Base-by-base conservation (phyloP, 768 basidiomycete genomes). In the Tricholoma terreum region DNA sequence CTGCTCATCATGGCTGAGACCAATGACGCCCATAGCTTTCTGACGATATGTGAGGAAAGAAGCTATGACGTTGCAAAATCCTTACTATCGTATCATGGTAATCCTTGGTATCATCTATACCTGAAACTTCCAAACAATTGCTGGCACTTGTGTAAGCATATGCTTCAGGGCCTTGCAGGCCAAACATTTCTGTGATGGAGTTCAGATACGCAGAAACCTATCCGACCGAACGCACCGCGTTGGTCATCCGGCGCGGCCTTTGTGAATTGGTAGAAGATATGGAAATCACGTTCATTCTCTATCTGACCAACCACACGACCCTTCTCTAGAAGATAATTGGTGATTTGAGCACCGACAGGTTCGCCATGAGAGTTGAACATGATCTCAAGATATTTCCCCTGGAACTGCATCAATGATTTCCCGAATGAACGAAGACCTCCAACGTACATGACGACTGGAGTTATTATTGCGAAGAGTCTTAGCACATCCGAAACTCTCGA, bases 361-460 rank as follows among this genome's bases (percentile, higher is more conserved):
- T 95, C 92, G 52, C 95, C 95, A 14, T 85, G 82, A 19, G 81
- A 74, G 65, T 99, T 97, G 76, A 99, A 99, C 92, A 98, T 98
- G 72, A 99, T 98, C 74, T 99, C 95, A 8, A 99, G 80, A 69
- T 99, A 99, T 81, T 99, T 99, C 21, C 97, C 96, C 94, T 98
- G 65, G 1, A 33, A 6, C 24, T 46, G 27, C 11, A 24, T 72
- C 46, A 71, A 63, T 10, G 55, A 51, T 50, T 60, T 61, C 43
- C 38, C 49, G 8, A 35, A 38, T 34, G 52, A 19, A 38, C 48
- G 34, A 21, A 53, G 55, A 43, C 52, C n/a, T 34, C 34, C 30
- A 17, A 77, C 94, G 69, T 73, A 96, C 94, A 83, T 98, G 96
- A 62, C 96, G 87, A 84, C 91, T 94, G 6, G 94, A 97, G 71